Percentiles rank a stretch among this genome's conserved stretches.
These are phyloP conservation scores for Acmispon strigosus DNA, from an alignment of 306 rosid species.

Conservation along the genomic window DNA sequence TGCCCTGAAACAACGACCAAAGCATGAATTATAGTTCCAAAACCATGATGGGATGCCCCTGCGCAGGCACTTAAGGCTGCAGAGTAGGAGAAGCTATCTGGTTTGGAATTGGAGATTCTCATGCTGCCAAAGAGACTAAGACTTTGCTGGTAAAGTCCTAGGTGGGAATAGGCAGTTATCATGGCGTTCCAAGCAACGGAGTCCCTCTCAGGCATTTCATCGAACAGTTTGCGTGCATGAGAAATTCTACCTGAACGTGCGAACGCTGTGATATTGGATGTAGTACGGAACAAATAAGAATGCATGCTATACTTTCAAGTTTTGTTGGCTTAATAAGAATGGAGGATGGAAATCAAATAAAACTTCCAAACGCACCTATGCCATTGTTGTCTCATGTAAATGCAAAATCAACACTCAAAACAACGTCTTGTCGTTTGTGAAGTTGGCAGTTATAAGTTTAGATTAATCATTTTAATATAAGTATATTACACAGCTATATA, in stretches of 20 bases:
- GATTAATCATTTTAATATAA: no score
- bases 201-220: slow-evolving; percentile 57
- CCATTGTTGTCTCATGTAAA: no score
- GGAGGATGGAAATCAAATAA: background rate
- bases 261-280: slow-evolving; percentile 31
- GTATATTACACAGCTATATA: no score
- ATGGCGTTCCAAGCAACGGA: slow-evolving; percentile 74
- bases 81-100: slow-evolving; percentile 59
- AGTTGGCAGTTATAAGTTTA: no score
- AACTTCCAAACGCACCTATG: background rate
- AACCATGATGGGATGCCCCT: slow-evolving; percentile 22
- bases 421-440: no score
- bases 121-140: slow-evolving; percentile 42
- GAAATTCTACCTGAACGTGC: slow-evolving; percentile 44
- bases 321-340: background rate
- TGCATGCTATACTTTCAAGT: slow-evolving; percentile 36
- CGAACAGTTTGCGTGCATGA: slow-evolving; percentile 59
- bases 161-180: slow-evolving; percentile 50
- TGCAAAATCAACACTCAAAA: no score
- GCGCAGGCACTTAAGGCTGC: slow-evolving; percentile 56
- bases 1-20: slow-evolving; percentile 44
- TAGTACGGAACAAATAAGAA: slow-evolving; percentile 39
- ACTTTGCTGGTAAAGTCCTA: slow-evolving; percentile 46
- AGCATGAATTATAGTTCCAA: slow-evolving; percentile 51
- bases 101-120: slow-evolving; percentile 37